A percentile compares a stretch with the other conserved stretches of the same genome.
Conservation (phyloP, 2,329 filamentous ascomycete genomes). For the Calcarisporium arbuscula region DNA sequence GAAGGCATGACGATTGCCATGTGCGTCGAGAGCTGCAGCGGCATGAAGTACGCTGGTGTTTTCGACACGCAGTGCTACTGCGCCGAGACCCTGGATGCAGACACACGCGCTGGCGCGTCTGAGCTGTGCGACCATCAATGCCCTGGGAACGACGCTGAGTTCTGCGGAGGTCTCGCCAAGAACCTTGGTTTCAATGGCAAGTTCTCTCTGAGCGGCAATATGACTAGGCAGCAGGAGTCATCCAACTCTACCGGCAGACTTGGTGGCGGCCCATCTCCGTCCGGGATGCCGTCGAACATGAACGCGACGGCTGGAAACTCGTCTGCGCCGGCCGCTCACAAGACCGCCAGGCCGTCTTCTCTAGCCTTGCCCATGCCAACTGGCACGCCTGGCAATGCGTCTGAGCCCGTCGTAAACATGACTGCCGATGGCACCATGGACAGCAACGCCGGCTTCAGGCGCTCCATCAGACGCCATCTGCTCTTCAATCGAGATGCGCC, state of each 20-base stretch:
- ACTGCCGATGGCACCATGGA: no score
- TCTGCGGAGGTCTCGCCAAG: slow-evolving; percentile 34
- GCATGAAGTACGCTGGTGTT: slow-evolving; percentile 31
- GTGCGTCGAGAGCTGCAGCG: slow-evolving; percentile 32
- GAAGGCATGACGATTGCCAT: slow-evolving; percentile 31
- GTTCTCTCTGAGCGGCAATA: slow-evolving; percentile 3
- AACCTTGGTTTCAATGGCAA: neutral
- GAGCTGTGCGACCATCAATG: slow-evolving; percentile 32
- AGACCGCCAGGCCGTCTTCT: no score
- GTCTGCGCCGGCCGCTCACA: no score
- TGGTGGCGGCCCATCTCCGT: no score
- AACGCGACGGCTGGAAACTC: no score
- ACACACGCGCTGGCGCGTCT: slow-evolving; percentile 28
- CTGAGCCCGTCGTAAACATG: no score
- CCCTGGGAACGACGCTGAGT: slow-evolving; percentile 31
- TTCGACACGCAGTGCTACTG: slow-evolving; percentile 39
- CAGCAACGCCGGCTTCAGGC: no score
- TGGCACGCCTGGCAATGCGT: no score
- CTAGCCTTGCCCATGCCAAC: no score
- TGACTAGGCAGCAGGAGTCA: neutral
- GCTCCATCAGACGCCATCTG: no score
- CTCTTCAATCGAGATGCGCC: slow-evolving; percentile 1
- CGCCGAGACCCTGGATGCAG: slow-evolving; percentile 31
- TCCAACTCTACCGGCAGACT: slow-evolving; percentile 8
- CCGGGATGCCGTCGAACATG: no score